Base-by-base conservation (phyloP, 2,329 filamentous ascomycete genomes). In the Hansfordia pulvinata region DNA sequence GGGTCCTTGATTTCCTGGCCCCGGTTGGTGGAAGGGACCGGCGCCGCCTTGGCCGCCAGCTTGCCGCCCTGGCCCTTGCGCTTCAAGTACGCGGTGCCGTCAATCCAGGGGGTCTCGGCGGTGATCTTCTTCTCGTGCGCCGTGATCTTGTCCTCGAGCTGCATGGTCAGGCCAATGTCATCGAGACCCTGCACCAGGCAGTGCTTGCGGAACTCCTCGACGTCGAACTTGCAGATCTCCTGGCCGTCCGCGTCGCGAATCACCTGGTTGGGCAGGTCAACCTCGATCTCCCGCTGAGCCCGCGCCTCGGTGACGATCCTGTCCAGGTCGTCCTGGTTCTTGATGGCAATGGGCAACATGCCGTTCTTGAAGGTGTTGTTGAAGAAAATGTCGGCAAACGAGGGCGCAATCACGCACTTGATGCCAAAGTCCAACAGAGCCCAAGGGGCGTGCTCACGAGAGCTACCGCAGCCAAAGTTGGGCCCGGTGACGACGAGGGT, bases 321-420 rank as follows among this genome's bases (percentile, higher is more conserved):
- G 22, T 79, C 64, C 4, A 94, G 60, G 17, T 69, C 64, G 2
- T 56, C 61, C 37, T 72, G 56, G 50, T 88, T 73, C 17, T 66
- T 59, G 47, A 96, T 79, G 32, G 66, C 58, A 34, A 96, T 73
- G 25, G 88, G 86, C 36, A 96, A 64, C 90, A 96, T 96, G 60
- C 88, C 88, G 62, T 98, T 98, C 69, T 98, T 96, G 71, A 94
- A 96, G n/a, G 81, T 90, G 65, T 98, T 98, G 72, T 93, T 94
- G 72, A 88, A 92, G 73, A 94, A 94, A 54, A 98, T 98, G 47
- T 93, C 84, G 31, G 42, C 60, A 35, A 69, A 73, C 2, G 80
- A 86, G 2, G 84, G 83, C 1, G 88, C 90, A 41, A 96, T 93
- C 44, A 96, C 68, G 51, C 79, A 88, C 49, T 79, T 83, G 60